phyloP scores from a whole-genome alignment of 2,329 filamentous ascomycete genomes.

The Xylaria sp. region DNA sequence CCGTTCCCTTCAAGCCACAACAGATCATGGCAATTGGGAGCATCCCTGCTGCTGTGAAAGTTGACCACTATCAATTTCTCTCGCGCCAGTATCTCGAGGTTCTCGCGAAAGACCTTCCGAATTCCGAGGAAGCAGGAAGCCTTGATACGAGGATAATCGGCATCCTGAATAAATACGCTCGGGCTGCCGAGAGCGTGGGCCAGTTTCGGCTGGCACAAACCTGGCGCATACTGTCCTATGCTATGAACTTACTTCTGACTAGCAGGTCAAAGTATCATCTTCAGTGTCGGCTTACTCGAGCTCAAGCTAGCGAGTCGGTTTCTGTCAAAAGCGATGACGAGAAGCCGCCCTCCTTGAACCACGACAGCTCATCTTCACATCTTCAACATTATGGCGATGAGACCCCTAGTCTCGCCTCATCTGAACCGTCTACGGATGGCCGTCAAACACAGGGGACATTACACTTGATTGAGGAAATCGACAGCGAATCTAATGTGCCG shows the following conservation, averaged over 20 bases:
- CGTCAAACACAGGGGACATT: conserved; percentile 37
- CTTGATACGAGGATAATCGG: conserved; percentile 44
- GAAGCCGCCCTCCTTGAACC: conserved; percentile 11
- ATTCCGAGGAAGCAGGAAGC: conserved; percentile 32
- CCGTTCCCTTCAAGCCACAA: conserved; percentile 52
- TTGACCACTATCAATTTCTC: conserved; percentile 51
- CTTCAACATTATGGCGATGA: conserved; percentile 20
- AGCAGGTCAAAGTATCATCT: conserved; percentile 54
- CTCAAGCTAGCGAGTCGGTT: conserved; percentile 15
- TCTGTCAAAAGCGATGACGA: conserved; percentile 15
- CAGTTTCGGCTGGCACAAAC: conserved; percentile 59
- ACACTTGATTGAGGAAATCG: conserved; percentile 50
- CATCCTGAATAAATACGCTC: conserved; percentile 54
- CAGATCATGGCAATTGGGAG: conserved; percentile 59
- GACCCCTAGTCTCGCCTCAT: conserved; percentile 26
- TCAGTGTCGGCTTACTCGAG: conserved; percentile 41
- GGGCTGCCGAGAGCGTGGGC: conserved; percentile 50
- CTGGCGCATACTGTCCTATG: conserved; percentile 57
- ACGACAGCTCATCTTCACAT: conserved; percentile 19
- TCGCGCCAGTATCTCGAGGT: conserved; percentile 52
- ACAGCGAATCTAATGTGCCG: conserved; percentile 58
- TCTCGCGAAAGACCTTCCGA: conserved; percentile 45
- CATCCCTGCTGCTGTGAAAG: conserved; percentile 47
- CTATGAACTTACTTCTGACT: conserved; percentile 48
- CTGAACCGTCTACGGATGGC: conserved; percentile 33